Conservation (phyloP, 2,329 filamentous ascomycete genomes). For the Didymella keratinophila region DNA sequence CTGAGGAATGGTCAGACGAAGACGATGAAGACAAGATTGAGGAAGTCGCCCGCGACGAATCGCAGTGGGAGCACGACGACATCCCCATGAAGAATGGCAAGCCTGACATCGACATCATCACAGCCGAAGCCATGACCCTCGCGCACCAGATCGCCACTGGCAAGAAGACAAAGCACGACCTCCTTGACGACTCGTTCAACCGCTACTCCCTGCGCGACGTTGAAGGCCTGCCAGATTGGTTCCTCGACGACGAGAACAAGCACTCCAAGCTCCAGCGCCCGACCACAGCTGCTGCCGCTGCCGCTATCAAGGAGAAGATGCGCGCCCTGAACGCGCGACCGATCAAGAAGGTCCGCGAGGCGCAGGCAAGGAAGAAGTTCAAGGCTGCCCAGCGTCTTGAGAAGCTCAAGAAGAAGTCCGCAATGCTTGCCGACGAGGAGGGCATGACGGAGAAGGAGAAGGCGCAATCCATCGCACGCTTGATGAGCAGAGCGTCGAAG, state of each 20-base stretch:
- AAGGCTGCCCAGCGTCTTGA: slow-evolving; percentile 90
- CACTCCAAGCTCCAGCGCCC: slow-evolving; percentile 88
- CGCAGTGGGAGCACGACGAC: slow-evolving; percentile 72
- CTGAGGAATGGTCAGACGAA: slow-evolving; percentile 48
- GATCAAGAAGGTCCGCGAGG: slow-evolving; percentile 99
- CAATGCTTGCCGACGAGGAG: slow-evolving; percentile 85
- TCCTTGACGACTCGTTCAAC: slow-evolving; percentile 93
- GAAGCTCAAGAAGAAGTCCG: slow-evolving; percentile 97
- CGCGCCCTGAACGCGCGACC: slow-evolving; percentile 92
- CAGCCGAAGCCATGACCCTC: slow-evolving; percentile 98
- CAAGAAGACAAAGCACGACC: slow-evolving; percentile 77
- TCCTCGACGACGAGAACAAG: slow-evolving; percentile 86
- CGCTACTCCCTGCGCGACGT: slow-evolving; percentile 88
- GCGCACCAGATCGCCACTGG: slow-evolving; percentile 91
- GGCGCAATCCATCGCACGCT: slow-evolving; percentile 78
- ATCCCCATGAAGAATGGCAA: slow-evolving; percentile 70
- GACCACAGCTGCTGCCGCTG: slow-evolving; percentile 88
- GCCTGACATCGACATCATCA: slow-evolving; percentile 94
- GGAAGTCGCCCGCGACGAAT: slow-evolving; percentile 64
- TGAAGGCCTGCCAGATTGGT: slow-evolving; percentile 96
- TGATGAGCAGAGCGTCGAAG: slow-evolving; percentile 82
- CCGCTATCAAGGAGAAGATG: slow-evolving; percentile 92
- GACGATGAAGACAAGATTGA: slow-evolving; percentile 64
- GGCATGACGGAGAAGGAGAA: slow-evolving; percentile 97
- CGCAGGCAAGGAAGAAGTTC: slow-evolving; percentile 95